Conservation (phyloP, 441 rosid genomes). For the Eutrema salsugineum region DNA sequence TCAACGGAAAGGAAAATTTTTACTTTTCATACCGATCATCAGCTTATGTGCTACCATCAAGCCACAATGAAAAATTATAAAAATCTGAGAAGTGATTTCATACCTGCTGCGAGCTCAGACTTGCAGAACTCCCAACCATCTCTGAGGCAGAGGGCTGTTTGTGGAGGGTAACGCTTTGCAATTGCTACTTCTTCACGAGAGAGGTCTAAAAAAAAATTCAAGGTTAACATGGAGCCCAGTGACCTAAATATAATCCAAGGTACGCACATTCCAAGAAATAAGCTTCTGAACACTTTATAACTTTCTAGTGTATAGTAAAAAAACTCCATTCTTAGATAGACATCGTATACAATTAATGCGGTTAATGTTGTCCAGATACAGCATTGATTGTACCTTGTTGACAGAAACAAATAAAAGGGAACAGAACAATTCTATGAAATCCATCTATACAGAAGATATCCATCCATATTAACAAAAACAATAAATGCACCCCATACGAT, state of each 20-base stretch:
- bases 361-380: background rate
- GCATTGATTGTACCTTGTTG: background rate
- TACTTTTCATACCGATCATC: background rate
- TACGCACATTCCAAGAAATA: background rate
- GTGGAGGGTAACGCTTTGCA: conserved; percentile 89
- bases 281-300: background rate
- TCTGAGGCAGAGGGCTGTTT: conserved; percentile 87
- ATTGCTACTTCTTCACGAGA: conserved; percentile 81
- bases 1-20: background rate
- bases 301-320: background rate
- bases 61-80: conserved; percentile 4
- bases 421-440: background rate
- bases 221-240: conserved; percentile 17
- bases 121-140: conserved; percentile 98
- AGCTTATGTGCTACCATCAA: conserved; percentile 10
- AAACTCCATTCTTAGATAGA: background rate
- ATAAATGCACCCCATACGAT: background rate
- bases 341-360: background rate
- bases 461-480: background rate
- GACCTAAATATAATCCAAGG: conserved; percentile 8
- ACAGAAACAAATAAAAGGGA: background rate
- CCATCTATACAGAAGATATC: background rate
- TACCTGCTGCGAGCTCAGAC: conserved; percentile 90
- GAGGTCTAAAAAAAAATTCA: conserved; percentile 56
- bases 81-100: conserved; percentile 11